Base-by-base conservation (phyloP, 768 basidiomycete species). In the Boletus patriciae region DNA sequence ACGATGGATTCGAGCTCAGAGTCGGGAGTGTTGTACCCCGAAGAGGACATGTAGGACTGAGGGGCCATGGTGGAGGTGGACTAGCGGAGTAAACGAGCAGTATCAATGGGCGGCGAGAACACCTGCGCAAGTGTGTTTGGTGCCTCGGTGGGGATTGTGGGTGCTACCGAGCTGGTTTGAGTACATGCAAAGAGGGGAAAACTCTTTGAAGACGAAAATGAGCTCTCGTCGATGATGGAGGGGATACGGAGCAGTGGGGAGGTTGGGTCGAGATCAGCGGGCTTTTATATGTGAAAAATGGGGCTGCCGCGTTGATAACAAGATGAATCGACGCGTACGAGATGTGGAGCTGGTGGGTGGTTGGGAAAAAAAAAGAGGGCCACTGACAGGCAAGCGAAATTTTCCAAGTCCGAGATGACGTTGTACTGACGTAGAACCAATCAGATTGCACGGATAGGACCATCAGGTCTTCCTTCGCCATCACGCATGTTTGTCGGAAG, bases 101-200 rank as follows among this genome's bases (percentile, higher is more conserved):
- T 60, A 57, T 77, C 58, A 79, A 59, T 78, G 76, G 56, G 71
- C 57, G 75, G 79, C 79, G 52, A 92, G 71, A 69, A 87, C 83
- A 62, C 85, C 83, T 64, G 90, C 83, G 70, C 77, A 77, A 64
- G 88, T 85, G 81, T 95, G 94, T 73, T 90, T 94, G 68, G 70
- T 73, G 79, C 94, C 94, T 85, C 92, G 82, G 79, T 90, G 83
- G 66, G 83, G 81, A 78, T 95, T 95, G 79, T 95, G 93, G 64
- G 84, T 78, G 75, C 88, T 90, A 76, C 88, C 86, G 65, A 94
- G 88, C 74, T 88, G 87, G 90, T 95, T 94, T 62, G 90, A 92
- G 90, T 87, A 96, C 93, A 94, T 94, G 83, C 88, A 92, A 79
- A 65, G 70, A 68, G 68, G 76, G 77, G 73, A 78, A 71, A 59